A percentile compares a stretch with the other conserved stretches of the same genome.
These are phyloP conservation scores for Cyberlindnera xylosilytica DNA, from an alignment of 805 yeast species.

Conservation along the genomic window DNA sequence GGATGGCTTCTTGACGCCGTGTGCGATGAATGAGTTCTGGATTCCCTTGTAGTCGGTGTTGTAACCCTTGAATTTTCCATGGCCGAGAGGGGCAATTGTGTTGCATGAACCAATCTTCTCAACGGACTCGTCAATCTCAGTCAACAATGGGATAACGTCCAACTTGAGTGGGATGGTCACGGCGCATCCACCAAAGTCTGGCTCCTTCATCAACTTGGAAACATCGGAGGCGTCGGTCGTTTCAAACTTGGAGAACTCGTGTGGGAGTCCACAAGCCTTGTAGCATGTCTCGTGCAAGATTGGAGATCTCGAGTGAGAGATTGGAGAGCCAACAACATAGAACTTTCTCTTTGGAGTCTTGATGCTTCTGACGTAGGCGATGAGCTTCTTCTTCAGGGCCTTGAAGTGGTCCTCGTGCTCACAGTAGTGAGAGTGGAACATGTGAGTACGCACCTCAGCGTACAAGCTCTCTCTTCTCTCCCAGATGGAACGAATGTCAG, in stretches of 20 bases:
- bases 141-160: slow-evolving; percentile 66
- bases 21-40: slow-evolving; percentile 55
- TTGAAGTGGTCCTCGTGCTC: slow-evolving; percentile 49
- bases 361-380: slow-evolving; percentile 63
- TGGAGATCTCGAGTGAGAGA: slow-evolving; percentile 88
- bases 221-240: slow-evolving; percentile 61
- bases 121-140: slow-evolving; percentile 74
- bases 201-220: slow-evolving; percentile 43
- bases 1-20: slow-evolving; percentile 46
- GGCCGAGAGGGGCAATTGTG: slow-evolving; percentile 61
- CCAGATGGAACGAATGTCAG: slow-evolving; percentile 84
- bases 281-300: slow-evolving; percentile 79
- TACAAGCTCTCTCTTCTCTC: slow-evolving; percentile 75
- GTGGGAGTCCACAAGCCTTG: slow-evolving; percentile 71
- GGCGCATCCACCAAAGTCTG: slow-evolving; percentile 86
- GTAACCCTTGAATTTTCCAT: slow-evolving; percentile 64
- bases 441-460: slow-evolving; percentile 71
- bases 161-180: slow-evolving; percentile 92
- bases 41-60: slow-evolving; percentile 98
- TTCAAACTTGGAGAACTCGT: slow-evolving; percentile 64
- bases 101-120: slow-evolving; percentile 88
- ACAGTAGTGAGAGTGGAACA: slow-evolving; percentile 77
- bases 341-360: slow-evolving; percentile 47
- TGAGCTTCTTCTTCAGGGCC: slow-evolving; percentile 56
- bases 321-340: slow-evolving; percentile 78